Percentiles rank a stretch among this genome's conserved stretches.
These are phyloP conservation scores for Fusarium nelsonii DNA, from an alignment of 2,329 filamentous ascomycete species.

Conservation along the genomic window DNA sequence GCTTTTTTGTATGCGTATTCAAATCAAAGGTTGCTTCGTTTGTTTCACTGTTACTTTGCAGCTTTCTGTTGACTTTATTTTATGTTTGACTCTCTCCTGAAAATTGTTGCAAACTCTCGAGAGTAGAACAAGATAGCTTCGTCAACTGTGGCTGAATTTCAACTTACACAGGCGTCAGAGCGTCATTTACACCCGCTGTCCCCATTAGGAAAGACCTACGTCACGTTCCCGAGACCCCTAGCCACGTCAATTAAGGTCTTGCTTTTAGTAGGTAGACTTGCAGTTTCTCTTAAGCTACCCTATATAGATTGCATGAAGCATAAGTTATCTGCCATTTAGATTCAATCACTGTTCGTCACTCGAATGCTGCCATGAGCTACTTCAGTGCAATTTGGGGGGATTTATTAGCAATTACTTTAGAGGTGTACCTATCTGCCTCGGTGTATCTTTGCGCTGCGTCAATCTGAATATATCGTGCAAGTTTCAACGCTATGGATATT, in stretches of 20 bases:
- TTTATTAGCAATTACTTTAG: slow-evolving; percentile 5
- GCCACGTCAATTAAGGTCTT: slow-evolving; percentile 23
- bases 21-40: background rate
- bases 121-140: background rate
- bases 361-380: background rate
- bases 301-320: background rate
- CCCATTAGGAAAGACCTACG: slow-evolving; percentile 30
- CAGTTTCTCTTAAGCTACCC: background rate
- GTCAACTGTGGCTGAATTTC: slow-evolving; percentile 31
- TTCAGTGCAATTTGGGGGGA: background rate
- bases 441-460: background rate
- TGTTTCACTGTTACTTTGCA: background rate
- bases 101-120: background rate
- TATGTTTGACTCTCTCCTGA: background rate
- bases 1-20: slow-evolving; percentile 7
- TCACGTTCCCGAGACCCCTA: slow-evolving; percentile 32
- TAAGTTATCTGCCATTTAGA: background rate
- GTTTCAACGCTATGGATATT: background rate
- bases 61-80: background rate
- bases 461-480: slow-evolving; percentile 10
- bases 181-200: slow-evolving; percentile 14
- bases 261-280: background rate
- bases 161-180: slow-evolving; percentile 15
- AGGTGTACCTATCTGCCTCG: background rate
- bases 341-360: background rate